Percentiles rank a stretch among this genome's conserved stretches.
phyloP scores from a whole-genome alignment of 1,284 basidiomycete species.

The Cryptococcus neoformans region DNA sequence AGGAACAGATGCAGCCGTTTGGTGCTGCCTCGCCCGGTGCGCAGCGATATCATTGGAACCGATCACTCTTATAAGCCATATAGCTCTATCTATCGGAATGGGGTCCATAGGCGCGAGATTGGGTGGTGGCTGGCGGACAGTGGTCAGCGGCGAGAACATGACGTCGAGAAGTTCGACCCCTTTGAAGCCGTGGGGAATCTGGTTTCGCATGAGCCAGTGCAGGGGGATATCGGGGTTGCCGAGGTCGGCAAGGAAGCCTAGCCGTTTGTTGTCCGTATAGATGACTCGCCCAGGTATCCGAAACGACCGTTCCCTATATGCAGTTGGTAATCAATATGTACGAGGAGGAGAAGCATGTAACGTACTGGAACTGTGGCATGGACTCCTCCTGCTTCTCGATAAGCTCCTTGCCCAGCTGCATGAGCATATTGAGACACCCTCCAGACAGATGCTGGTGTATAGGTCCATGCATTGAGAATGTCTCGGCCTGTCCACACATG shows the following conservation, averaged over 20 bases:
- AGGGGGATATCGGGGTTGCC: slow-evolving; percentile 86
- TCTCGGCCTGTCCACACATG: slow-evolving; percentile 51
- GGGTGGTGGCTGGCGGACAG: slow-evolving; percentile 5
- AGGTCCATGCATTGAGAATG: slow-evolving; percentile 56
- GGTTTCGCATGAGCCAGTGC: slow-evolving; percentile 73
- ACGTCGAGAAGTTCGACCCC: slow-evolving; percentile 88
- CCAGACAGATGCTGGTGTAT: slow-evolving; percentile 53
- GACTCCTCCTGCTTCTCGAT: slow-evolving; percentile 56
- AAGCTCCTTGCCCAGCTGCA: slow-evolving; percentile 75
- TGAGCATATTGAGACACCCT: slow-evolving; percentile 63
- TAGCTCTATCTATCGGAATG: slow-evolving; percentile 79
- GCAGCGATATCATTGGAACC: slow-evolving; percentile 91
- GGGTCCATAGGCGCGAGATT: slow-evolving; percentile 52
- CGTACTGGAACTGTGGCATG: slow-evolving; percentile 45
- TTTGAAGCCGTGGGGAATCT: slow-evolving; percentile 89
- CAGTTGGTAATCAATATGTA: slow-evolving; percentile 1
- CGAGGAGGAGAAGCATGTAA: not conserved
- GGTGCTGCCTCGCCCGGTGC: slow-evolving; percentile 53
- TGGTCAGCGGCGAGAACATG: slow-evolving; percentile 56
- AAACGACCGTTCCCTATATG: slow-evolving; percentile 65
- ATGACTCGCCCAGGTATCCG: slow-evolving; percentile 84
- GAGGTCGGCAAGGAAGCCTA: slow-evolving; percentile 86
- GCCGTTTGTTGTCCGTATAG: slow-evolving; percentile 80
- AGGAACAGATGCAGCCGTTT: slow-evolving; percentile 3
- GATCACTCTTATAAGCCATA: slow-evolving; percentile 93